Evolutionary conservation across 1,139 yeast species (phyloP).

Genomic region (Kurtzmaniella quercitrusa): DNA sequence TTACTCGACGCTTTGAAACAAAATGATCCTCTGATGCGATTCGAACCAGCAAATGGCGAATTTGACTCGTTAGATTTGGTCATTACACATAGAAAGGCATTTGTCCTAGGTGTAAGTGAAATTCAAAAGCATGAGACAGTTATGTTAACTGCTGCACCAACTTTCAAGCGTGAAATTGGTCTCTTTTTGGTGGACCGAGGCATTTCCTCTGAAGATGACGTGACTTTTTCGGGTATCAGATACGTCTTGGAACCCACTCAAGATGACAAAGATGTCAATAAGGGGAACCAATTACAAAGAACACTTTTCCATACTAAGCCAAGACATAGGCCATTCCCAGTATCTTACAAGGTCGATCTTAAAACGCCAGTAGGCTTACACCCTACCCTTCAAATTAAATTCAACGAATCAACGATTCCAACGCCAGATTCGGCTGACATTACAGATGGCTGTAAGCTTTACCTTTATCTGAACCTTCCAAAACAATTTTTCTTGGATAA

Average conservation of each 20-base stretch:
- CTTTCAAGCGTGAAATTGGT: conserved; percentile 25
- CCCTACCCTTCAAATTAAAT: conserved; percentile 24
- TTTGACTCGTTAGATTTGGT: conserved; percentile 15
- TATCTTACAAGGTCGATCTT: conserved; percentile 7
- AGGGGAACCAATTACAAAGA: conserved; percentile 21
- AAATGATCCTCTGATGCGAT: background rate
- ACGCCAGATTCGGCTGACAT: conserved; percentile 14
- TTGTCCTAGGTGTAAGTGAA: conserved; percentile 10
- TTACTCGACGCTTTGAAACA: background rate
- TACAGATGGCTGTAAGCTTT: conserved; percentile 31
- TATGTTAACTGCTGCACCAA: background rate
- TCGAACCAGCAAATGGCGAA: background rate
- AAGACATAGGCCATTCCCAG: conserved; percentile 24
- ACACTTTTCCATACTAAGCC: conserved; percentile 45
- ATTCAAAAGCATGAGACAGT: background rate
- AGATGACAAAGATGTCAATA: conserved; percentile 9
- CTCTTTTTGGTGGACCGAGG: conserved; percentile 27
- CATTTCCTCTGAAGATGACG: conserved; percentile 27
- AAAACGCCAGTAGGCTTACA: conserved; percentile 32
- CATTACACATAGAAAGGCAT: conserved; percentile 13
- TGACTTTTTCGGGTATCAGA: conserved; percentile 33
- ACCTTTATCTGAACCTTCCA: conserved; percentile 29
- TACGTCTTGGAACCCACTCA: conserved; percentile 19
- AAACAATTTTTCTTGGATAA: conserved; percentile 39
- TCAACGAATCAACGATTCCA: conserved; percentile 2